Evolutionary conservation across 164 flowering plant species (phyloP).

Genomic region (Umbellularia californica): DNA sequence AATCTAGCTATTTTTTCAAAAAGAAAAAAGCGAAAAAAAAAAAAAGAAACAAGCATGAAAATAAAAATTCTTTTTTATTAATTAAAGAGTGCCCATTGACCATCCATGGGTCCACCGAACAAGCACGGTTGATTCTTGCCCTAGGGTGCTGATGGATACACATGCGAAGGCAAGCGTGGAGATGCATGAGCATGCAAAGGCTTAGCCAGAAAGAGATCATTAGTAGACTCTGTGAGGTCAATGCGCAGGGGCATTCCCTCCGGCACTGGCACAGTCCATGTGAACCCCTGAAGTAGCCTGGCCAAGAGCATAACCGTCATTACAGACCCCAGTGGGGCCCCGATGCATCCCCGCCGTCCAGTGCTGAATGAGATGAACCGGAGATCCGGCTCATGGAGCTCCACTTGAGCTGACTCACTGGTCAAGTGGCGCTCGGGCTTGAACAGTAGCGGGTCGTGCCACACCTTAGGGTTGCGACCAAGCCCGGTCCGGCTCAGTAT

Average conservation of each 20-base stretch:
- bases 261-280: slow-evolving; percentile 20
- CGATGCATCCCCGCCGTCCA: slow-evolving; percentile 41
- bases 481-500: slow-evolving; percentile 19
- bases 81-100: too few relatives aligned
- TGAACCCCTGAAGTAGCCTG: slow-evolving; percentile 34
- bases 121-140: too few relatives aligned
- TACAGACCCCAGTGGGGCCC: slow-evolving; percentile 22
- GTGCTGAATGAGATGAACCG: slow-evolving; percentile 37
- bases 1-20: too few relatives aligned
- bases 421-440: slow-evolving; percentile 44
- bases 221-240: slow-evolving; percentile 21
- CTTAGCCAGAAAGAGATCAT: slow-evolving; percentile 20
- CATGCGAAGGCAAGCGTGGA: slow-evolving; percentile 21
- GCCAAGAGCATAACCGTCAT: slow-evolving; percentile 32
- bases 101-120: too few relatives aligned
- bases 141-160: slow-evolving; percentile 9
- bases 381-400: slow-evolving; percentile 26
- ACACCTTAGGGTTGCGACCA: slow-evolving; percentile 26
- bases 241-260: neutral
- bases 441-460: slow-evolving; percentile 33
- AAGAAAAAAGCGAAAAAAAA: too few relatives aligned
- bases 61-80: too few relatives aligned
- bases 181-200: slow-evolving; percentile 23
- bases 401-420: slow-evolving; percentile 7
- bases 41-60: too few relatives aligned